phyloP scores from a whole-genome alignment of 1,284 basidiomycete genomes.

The Hortiboletus rubellus region DNA sequence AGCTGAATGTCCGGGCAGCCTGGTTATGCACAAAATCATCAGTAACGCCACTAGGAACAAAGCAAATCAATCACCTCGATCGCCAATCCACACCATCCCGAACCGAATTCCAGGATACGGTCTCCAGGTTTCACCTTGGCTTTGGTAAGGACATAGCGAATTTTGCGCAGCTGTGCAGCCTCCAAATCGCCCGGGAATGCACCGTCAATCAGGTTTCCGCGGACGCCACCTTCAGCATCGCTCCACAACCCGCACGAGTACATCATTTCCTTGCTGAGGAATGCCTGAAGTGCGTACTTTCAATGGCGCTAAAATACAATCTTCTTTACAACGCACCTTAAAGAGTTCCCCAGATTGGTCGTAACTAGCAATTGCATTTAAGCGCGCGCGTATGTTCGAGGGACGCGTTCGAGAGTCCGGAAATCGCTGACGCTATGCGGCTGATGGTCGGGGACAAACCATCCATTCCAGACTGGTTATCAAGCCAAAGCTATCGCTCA shows the following conservation, averaged over 20 bases:
- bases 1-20: conserved; percentile 70
- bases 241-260: conserved; percentile 86
- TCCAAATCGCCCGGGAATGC: conserved; percentile 69
- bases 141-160: conserved; percentile 73
- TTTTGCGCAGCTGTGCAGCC: conserved; percentile 78
- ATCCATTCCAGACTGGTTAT: conserved; percentile 73
- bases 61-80: conserved; percentile 62
- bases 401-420: conserved; percentile 75
- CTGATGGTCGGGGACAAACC: conserved; percentile 65
- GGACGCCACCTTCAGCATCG: conserved; percentile 68
- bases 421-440: conserved; percentile 65
- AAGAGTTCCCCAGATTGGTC: conserved; percentile 85
- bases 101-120: conserved; percentile 87
- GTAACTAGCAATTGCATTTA: conserved; percentile 87
- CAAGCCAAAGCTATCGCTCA: conserved; percentile 69
- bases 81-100: conserved; percentile 88
- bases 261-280: conserved; percentile 89
- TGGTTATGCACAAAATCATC: conserved; percentile 28
- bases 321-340: conserved; percentile 45
- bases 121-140: conserved; percentile 77
- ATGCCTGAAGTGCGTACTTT: conserved; percentile 50
- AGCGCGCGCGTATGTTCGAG: conserved; percentile 78
- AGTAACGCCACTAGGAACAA: neutral
- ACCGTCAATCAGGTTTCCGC: conserved; percentile 58
- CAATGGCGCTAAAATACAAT: conserved; percentile 30